Base-by-base conservation (phyloP, 2,329 filamentous ascomycete species). In the Beauveria medogensis region DNA sequence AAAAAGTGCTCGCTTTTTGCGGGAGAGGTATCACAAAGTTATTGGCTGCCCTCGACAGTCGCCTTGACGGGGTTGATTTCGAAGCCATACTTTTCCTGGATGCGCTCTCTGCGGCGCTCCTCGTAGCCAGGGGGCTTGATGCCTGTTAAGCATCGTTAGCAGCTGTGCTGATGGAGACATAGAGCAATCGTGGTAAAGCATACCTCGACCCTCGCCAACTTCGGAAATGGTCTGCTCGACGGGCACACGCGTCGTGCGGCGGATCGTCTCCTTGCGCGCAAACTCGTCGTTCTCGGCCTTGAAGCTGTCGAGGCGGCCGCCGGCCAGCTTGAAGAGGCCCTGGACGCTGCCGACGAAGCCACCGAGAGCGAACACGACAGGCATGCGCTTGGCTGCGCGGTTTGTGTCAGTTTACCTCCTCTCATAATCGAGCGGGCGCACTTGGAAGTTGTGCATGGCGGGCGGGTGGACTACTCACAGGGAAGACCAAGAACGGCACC, bases 171-270 rank as follows among this genome's bases (percentile, higher is more conserved):
- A 37, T 37, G 12, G 10, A 5, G 5, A 37, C 34, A 37, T 16
- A 12, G 34, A 5, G 4, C 12, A 14, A 37, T 16, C 5, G 5
- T 16, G 50, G 22, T 20, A 30, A 30, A 66, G 64, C 79, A 70
- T 82, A 93, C 91, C 91, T 83, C 92, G 84, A 66, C 91, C 91
- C 79, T 97, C 92, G 58, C 92, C 92, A 69, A 96, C 71, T 70
- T 93, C 84, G 26, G 85, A 83, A 65, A 96, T 78, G 2, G 90
- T 96, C 78, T 96, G 88, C 72, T 91, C 88, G 26, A 84, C 79
- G 28, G 91, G 88, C 71, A 87, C 78, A 72, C 91, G 84, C 73
- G 88, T 88, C 70, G 87, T 87, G 78, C 83, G 87, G 72, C 91
- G 84, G 72, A 92, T 64, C 65, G 79, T 80, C 73, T 93, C 86